A percentile compares a stretch with the other conserved stretches of the same genome.
Evolutionary conservation across 177 flowering plant species (phyloP).

Genomic region (Vitis hybrid): DNA sequence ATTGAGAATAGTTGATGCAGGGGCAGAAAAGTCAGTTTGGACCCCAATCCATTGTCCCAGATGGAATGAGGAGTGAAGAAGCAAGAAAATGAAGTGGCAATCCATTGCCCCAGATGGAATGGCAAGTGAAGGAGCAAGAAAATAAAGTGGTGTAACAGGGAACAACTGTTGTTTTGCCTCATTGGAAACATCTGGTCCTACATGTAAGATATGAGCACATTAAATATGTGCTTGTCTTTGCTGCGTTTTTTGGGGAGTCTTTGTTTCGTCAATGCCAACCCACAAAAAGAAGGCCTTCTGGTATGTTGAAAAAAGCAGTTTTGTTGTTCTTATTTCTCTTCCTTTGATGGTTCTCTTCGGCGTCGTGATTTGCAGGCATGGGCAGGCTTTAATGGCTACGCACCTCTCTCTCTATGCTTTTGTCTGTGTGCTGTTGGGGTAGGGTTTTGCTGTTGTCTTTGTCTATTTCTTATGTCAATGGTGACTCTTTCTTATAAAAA

Average conservation of each 20-base stretch:
- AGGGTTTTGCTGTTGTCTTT: neutral
- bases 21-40: no score
- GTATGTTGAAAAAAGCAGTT: conserved; percentile 6
- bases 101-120: neutral
- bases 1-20: no score
- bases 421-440: neutral
- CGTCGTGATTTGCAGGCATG: neutral
- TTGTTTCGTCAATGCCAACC: conserved; percentile 9
- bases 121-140: conserved; percentile 1
- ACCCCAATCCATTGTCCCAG: neutral
- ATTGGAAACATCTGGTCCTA: conserved; percentile 13
- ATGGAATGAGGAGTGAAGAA: neutral
- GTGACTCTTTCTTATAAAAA: neutral
- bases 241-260: neutral
- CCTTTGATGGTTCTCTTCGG: neutral
- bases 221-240: conserved; percentile 4
- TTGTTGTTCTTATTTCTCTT: neutral
- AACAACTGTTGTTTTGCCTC: conserved; percentile 10
- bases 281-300: neutral
- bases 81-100: neutral
- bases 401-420: conserved; percentile 1
- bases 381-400: neutral
- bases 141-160: neutral
- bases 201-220: neutral
- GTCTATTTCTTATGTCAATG: neutral